phyloP scores from a whole-genome alignment of 2,329 filamentous ascomycete species.

The Cytospora leucostoma region DNA sequence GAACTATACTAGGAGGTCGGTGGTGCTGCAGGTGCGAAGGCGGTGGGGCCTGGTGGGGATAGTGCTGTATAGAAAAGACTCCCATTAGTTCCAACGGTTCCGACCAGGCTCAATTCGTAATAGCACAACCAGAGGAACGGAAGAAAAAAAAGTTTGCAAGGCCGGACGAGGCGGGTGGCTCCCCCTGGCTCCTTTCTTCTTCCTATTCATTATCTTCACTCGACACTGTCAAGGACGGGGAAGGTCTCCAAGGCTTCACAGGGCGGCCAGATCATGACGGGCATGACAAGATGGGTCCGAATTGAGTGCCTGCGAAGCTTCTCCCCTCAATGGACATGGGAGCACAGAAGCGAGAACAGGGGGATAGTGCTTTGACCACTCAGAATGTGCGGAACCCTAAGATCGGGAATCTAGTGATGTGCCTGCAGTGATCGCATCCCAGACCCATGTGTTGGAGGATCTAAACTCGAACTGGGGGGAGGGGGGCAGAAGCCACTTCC shows the following conservation, averaged over 20 bases:
- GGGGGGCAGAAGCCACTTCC: neutral
- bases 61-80: slow-evolving; percentile 70
- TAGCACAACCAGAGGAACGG: slow-evolving; percentile 42
- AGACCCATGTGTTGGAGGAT: slow-evolving; percentile 14
- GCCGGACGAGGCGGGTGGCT: slow-evolving; percentile 29
- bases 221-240: slow-evolving; percentile 50
- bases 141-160: slow-evolving; percentile 38
- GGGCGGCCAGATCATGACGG: slow-evolving; percentile 28
- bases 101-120: slow-evolving; percentile 36
- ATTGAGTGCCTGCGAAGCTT: neutral
- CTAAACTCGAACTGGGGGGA: slow-evolving; percentile 6
- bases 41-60: slow-evolving; percentile 74
- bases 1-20: slow-evolving; percentile 71
- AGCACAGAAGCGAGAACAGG: slow-evolving; percentile 28
- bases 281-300: slow-evolving; percentile 26
- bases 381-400: slow-evolving; percentile 18
- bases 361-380: slow-evolving; percentile 25
- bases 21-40: slow-evolving; percentile 68
- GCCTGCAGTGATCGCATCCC: slow-evolving; percentile 18
- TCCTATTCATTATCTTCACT: slow-evolving; percentile 39
- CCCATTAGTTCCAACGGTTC: slow-evolving; percentile 52
- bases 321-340: slow-evolving; percentile 21
- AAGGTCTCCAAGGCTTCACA: slow-evolving; percentile 42
- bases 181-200: slow-evolving; percentile 39
- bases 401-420: slow-evolving; percentile 25